These are phyloP conservation scores for Coemansia sp. DNA, from an alignment of 192 early-diverging fungal genomes.

Conservation along the genomic window DNA sequence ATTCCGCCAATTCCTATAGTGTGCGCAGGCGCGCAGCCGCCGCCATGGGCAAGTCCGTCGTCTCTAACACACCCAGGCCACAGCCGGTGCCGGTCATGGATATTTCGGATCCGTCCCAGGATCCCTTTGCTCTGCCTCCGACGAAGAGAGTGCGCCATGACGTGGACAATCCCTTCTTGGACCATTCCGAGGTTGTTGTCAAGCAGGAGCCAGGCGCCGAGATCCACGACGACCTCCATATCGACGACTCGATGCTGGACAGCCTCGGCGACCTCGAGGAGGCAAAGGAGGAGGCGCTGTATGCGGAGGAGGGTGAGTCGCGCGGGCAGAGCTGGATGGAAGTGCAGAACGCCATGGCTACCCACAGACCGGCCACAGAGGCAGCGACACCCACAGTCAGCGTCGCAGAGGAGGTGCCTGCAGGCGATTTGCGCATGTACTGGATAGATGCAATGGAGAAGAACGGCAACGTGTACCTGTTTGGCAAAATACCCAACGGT, in stretches of 20 bases:
- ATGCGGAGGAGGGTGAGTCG: conserved; percentile 9
- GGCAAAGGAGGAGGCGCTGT: conserved; percentile 13
- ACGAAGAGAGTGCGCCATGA: conserved; percentile 20
- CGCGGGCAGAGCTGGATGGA: conserved; percentile 49
- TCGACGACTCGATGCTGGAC: conserved; percentile 22
- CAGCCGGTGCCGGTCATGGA: conserved; percentile 18
- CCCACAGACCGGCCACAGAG: conserved; percentile 4
- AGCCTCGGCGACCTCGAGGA: conserved; percentile 19
- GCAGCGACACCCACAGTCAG: neutral
- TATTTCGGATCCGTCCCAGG: conserved; percentile 18
- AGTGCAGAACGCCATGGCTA: conserved; percentile 34
- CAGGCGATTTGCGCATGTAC: conserved; percentile 60
- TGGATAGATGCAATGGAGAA: conserved; percentile 93
- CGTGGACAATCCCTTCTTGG: conserved; percentile 25
- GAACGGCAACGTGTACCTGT: conserved; percentile 78
- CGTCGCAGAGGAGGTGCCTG: neutral
- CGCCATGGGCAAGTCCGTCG: neutral
- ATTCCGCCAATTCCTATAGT: conserved; percentile 24
- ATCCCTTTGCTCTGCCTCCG: conserved; percentile 33
- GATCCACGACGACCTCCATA: conserved; percentile 4
- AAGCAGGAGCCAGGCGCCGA: conserved; percentile 4
- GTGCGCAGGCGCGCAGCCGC: conserved; percentile 25
- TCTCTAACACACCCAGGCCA: conserved; percentile 2
- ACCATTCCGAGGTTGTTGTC: neutral
- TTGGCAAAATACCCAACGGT: conserved; percentile 74